Evolutionary conservation across 169 alveolate species (phyloP).

Genomic region (Cyclospora cayetanensis): DNA sequence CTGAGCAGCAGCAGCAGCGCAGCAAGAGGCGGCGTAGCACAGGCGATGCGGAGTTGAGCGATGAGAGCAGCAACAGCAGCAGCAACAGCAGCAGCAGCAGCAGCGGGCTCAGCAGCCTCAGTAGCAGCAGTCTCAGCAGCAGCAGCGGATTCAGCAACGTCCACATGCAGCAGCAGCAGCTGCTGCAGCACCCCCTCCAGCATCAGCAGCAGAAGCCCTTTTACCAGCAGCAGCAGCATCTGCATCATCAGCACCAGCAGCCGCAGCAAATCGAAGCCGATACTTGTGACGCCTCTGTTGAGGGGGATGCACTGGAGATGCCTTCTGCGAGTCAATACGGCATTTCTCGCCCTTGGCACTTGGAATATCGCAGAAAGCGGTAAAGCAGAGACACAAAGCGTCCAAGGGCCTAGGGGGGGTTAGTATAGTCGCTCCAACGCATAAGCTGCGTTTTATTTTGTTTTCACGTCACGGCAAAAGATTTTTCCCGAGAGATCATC

Average conservation of each 20-base stretch:
- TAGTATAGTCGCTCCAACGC: too few species aligned
- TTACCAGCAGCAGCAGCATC: neutral
- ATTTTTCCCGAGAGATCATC: too few species aligned
- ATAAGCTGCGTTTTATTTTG: too few species aligned
- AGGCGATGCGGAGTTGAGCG: neutral
- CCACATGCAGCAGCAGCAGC: neutral
- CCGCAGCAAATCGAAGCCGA: neutral
- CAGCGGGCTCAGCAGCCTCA: neutral
- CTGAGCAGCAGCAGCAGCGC: conserved; percentile 36
- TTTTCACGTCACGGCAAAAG: too few species aligned
- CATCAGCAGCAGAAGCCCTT: conserved; percentile 20
- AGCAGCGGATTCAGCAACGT: neutral
- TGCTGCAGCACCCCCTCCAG: neutral
- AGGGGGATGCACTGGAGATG: conserved; percentile 32
- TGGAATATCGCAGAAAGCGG: conserved; percentile 53
- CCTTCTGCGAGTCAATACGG: conserved; percentile 66
- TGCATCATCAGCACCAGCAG: conserved; percentile 14
- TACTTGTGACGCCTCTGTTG: neutral
- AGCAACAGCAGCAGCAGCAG: conserved; percentile 14
- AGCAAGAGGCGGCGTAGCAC: conserved; percentile 21
- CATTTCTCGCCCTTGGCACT: conserved; percentile 23
- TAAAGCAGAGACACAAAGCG: too few species aligned
- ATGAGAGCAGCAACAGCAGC: conserved; percentile 24
- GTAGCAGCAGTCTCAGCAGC: conserved; percentile 9
- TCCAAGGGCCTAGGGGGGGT: too few species aligned